Conservation (phyloP, 2,329 filamentous ascomycete species). For the Fusarium subglutinans region DNA sequence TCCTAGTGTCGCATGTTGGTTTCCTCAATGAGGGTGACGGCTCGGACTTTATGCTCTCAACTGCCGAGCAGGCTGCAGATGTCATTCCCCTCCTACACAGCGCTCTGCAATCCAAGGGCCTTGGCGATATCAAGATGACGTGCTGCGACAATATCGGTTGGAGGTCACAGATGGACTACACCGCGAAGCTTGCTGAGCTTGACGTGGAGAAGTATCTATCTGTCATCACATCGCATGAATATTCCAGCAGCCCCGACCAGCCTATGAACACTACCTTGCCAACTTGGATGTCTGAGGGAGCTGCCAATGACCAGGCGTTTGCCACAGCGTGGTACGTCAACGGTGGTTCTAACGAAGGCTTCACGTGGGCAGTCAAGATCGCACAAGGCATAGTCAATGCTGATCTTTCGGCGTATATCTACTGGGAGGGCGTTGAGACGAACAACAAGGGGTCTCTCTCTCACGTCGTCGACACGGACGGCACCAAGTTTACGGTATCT, state of each 20-base stretch:
- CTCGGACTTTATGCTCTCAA: background rate
- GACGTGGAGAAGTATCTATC: background rate
- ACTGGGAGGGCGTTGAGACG: background rate
- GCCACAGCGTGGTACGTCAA: background rate
- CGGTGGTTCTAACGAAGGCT: background rate
- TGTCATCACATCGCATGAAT: background rate
- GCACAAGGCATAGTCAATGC: background rate
- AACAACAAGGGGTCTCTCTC: background rate
- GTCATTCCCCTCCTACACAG: background rate
- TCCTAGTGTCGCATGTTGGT: background rate
- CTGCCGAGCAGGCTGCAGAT: background rate
- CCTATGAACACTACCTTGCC: background rate
- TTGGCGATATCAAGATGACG: background rate
- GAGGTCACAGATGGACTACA: background rate
- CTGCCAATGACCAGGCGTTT: background rate
- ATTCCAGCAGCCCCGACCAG: background rate
- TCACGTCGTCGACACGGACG: background rate
- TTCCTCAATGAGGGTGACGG: background rate
- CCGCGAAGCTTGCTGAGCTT: background rate
- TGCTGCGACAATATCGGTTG: background rate
- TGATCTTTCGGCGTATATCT: background rate
- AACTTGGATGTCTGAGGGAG: background rate
- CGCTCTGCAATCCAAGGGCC: background rate
- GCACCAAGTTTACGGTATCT: background rate
- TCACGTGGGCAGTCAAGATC: background rate